These are phyloP conservation scores for Venustampulla echinocandica DNA, from an alignment of 495 filamentous ascomycete genomes.

Conservation along the genomic window DNA sequence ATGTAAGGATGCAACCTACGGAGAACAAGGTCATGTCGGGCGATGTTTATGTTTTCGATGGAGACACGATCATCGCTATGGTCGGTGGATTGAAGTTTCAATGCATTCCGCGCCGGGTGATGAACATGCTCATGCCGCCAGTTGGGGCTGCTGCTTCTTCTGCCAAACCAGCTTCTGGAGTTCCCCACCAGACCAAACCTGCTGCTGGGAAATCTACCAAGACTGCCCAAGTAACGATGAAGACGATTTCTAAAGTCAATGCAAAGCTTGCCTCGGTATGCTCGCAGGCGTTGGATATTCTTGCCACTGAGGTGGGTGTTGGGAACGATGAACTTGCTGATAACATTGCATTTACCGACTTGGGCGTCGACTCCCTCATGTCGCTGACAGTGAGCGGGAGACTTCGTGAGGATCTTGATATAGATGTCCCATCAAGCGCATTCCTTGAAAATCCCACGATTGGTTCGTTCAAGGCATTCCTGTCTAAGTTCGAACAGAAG, in stretches of 20 bases:
- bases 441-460: constrained; percentile 49
- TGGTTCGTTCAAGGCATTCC: constrained; percentile 26
- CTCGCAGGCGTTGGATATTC: constrained; percentile 46
- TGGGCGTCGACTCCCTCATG: constrained; percentile 56
- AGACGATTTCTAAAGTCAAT: constrained; percentile 30
- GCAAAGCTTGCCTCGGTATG: constrained; percentile 8
- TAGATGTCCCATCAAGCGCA: constrained; percentile 46
- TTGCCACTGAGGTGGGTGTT: constrained; percentile 59
- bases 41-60: constrained; percentile 59
- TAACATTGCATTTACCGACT: constrained; percentile 43
- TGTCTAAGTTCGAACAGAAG: constrained; percentile 38
- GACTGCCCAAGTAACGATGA: constrained; percentile 10
- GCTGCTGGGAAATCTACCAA: constrained; percentile 12
- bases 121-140: constrained; percentile 58
- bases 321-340: constrained; percentile 49
- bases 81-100: constrained; percentile 53
- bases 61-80: constrained; percentile 48
- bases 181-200: neutral
- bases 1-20: constrained; percentile 56
- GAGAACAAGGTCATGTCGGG: constrained; percentile 33
- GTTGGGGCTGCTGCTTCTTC: constrained; percentile 30
- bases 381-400: constrained; percentile 43
- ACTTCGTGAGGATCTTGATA: constrained; percentile 47
- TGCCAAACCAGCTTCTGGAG: constrained; percentile 1
- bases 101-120: constrained; percentile 54